Conservation (phyloP, 768 basidiomycete species). For the Mycena galopus region DNA sequence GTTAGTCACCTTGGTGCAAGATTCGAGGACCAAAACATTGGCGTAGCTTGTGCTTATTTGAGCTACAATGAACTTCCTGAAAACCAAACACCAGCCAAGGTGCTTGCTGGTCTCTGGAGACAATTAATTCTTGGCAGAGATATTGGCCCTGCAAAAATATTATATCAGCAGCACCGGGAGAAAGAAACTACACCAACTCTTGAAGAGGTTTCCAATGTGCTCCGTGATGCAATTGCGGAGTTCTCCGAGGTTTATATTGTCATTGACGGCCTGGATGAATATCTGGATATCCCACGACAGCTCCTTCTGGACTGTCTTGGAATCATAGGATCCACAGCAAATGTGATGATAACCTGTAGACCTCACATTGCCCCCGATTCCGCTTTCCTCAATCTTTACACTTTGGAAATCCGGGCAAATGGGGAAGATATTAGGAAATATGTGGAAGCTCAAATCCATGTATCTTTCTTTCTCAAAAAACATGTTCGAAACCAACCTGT, state of each 20-base stretch:
- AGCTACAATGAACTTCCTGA: not conserved
- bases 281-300: not conserved
- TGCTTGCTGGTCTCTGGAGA: not conserved
- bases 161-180: too few relatives aligned
- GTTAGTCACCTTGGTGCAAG: not conserved
- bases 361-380: not conserved
- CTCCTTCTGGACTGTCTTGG: not conserved
- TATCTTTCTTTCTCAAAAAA: not conserved
- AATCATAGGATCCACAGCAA: not conserved
- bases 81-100: not conserved
- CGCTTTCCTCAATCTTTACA: not conserved
- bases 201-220: not conserved
- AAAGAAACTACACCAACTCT: not conserved
- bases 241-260: not conserved
- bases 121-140: not conserved
- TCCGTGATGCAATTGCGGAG: not conserved
- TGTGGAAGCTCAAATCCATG: not conserved
- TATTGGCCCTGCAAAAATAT: not conserved
- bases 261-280: not conserved
- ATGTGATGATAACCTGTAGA: not conserved
- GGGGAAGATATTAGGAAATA: not conserved
- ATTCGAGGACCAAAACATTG: not conserved
- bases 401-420: not conserved
- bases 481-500: not conserved
- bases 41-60: not conserved